These are phyloP conservation scores for Calonectria pteridis DNA, from an alignment of 2,329 filamentous ascomycete species.

Conservation along the genomic window DNA sequence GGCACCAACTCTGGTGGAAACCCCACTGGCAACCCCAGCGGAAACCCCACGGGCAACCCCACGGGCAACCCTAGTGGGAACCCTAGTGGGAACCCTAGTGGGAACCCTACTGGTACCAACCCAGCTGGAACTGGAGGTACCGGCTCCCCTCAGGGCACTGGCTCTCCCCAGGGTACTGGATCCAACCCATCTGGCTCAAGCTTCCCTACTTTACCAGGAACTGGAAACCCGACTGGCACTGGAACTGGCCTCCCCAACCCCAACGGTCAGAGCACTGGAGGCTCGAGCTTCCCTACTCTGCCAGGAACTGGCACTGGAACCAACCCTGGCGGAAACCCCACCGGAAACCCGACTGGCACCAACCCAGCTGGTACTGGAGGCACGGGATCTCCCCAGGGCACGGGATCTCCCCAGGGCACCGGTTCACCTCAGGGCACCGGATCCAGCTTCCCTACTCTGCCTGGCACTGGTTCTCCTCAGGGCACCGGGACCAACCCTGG, in stretches of 20 bases:
- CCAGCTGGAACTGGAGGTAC: background rate
- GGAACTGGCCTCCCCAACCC: no score
- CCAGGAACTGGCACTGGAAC: background rate
- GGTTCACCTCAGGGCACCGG: no score
- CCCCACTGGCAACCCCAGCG: background rate
- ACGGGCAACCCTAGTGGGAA: background rate
- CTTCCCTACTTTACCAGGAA: no score
- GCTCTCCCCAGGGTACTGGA: no score
- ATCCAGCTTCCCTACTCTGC: background rate
- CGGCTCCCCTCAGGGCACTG: background rate
- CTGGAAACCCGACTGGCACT: no score
- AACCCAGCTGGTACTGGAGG: background rate
- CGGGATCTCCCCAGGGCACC: no score
- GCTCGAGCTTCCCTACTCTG: background rate
- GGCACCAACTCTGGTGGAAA: background rate
- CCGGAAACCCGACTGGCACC: background rate
- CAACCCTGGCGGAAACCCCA: background rate
- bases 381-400: background rate
- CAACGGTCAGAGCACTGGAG: no score
- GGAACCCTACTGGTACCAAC: background rate
- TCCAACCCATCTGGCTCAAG: no score
- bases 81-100: background rate
- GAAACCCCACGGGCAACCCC: background rate
- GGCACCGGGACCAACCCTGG: background rate
- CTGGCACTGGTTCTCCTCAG: background rate